Evolutionary conservation across 192 early-diverging fungal species (phyloP).

Genomic region (Endogone sp.): DNA sequence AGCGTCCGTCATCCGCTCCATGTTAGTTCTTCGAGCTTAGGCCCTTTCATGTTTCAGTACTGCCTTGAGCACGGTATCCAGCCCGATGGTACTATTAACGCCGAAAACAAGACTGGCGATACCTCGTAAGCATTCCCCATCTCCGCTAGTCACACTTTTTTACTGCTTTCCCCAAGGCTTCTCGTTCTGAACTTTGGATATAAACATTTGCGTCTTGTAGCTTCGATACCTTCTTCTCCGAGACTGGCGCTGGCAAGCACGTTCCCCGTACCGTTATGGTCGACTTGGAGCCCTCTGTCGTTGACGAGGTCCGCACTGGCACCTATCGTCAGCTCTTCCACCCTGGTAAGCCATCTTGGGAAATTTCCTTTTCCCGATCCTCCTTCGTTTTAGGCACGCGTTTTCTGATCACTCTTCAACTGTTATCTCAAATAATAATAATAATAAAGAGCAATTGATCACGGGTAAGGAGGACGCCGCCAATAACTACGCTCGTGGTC

Average conservation of each 20-base stretch:
- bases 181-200: conserved; percentile 51
- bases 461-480: conserved; percentile 99
- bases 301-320: conserved; percentile 98
- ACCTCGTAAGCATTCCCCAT: conserved; percentile 14
- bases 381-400: neutral
- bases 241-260: conserved; percentile 98
- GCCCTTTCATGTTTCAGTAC: conserved; percentile 33
- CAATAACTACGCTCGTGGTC: conserved; percentile 99
- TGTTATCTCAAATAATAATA: conserved; percentile 39
- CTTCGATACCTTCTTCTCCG: conserved; percentile 99
- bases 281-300: conserved; percentile 93
- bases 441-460: conserved; percentile 97
- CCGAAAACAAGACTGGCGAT: conserved; percentile 6
- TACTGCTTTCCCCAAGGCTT: neutral
- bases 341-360: conserved; percentile 21
- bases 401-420: neutral
- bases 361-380: conserved; percentile 1
- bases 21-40: too few relatives aligned
- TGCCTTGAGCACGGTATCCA: conserved; percentile 96
- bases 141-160: neutral
- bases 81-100: conserved; percentile 80
- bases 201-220: conserved; percentile 72
- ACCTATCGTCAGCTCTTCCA: conserved; percentile 87
- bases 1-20: too few relatives aligned
- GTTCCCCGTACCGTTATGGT: conserved; percentile 99